Conservation (phyloP, 495 filamentous ascomycete species). For the Echria macrotheca region DNA sequence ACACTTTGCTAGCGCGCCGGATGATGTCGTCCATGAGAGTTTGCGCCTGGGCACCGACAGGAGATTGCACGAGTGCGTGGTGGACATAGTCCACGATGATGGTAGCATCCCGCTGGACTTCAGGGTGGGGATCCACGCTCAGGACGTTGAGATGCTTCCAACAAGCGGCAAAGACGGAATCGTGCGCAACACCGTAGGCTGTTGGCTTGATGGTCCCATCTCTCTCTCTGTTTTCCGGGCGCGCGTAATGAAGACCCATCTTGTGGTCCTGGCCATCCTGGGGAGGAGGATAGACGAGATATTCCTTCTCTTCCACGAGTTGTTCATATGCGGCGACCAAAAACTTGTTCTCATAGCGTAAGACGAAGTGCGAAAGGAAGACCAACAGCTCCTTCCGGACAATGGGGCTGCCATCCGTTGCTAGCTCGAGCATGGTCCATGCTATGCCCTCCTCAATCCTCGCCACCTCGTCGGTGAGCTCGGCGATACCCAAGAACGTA, state of each 20-base stretch:
- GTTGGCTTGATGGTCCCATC: constrained; percentile 46
- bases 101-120: constrained; percentile 78
- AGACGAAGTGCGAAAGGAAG: constrained; percentile 88
- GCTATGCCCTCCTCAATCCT: constrained; percentile 85
- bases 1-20: constrained; percentile 47
- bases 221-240: constrained; percentile 42
- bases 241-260: constrained; percentile 50
- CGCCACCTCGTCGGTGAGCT: constrained; percentile 84
- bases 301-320: constrained; percentile 75
- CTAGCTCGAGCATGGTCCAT: constrained; percentile 76
- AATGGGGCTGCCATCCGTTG: constrained; percentile 84
- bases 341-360: constrained; percentile 88
- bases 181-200: constrained; percentile 61
- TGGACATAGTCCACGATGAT: constrained; percentile 82
- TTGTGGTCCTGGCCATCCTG: constrained; percentile 51
- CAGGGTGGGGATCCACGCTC: constrained; percentile 90
- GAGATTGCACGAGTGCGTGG: constrained; percentile 66
- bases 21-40: constrained; percentile 69
- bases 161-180: constrained; percentile 83
- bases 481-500: constrained; percentile 87
- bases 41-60: constrained; percentile 64
- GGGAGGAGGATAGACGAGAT: constrained; percentile 43
- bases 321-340: constrained; percentile 89
- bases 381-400: constrained; percentile 89
- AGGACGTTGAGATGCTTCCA: constrained; percentile 91